Percentiles rank a stretch among this genome's conserved stretches.
Conservation (phyloP, 2,329 filamentous ascomycete species). For the Graphiopsis chlorocephala region DNA sequence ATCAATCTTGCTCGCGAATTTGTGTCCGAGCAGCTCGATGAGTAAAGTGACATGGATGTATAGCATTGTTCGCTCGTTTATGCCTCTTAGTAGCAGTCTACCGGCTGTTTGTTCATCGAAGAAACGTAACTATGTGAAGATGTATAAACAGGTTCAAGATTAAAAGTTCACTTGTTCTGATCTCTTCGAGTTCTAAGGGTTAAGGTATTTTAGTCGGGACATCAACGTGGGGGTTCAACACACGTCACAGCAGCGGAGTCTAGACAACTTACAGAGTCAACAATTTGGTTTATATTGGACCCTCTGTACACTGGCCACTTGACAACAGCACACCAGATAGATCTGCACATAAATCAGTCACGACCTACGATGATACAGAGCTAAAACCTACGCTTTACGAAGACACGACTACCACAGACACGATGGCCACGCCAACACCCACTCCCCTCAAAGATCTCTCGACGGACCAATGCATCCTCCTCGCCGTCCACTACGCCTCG, state of each 20-base stretch:
- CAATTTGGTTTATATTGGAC: not conserved
- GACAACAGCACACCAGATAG: not conserved
- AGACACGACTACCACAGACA: not conserved
- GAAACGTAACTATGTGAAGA: not conserved
- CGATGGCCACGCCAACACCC: slow-evolving; percentile 1
- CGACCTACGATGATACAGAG: not conserved
- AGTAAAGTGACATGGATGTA: not conserved
- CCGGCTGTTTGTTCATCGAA: not conserved
- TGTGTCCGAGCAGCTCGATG: not conserved
- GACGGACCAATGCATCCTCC: slow-evolving; percentile 66
- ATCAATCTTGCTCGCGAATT: not conserved
- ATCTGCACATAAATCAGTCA: not conserved
- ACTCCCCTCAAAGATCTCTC: slow-evolving; percentile 46
- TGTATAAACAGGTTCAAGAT: not conserved
- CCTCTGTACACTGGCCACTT: not conserved
- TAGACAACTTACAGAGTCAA: not conserved
- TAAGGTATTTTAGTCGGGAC: not conserved
- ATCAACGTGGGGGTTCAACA: not conserved
- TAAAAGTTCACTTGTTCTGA: not conserved
- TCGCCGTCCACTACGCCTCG: slow-evolving; percentile 68
- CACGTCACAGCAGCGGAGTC: not conserved
- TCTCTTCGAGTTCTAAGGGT: not conserved
- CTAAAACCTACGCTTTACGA: not conserved
- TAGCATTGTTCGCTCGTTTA: not conserved
- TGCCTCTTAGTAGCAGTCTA: not conserved